Percentiles rank a stretch among this genome's conserved stretches.
These are phyloP conservation scores for Wallacemonas sp. DNA, from an alignment of 208 protist genomes.

Conservation along the genomic window DNA sequence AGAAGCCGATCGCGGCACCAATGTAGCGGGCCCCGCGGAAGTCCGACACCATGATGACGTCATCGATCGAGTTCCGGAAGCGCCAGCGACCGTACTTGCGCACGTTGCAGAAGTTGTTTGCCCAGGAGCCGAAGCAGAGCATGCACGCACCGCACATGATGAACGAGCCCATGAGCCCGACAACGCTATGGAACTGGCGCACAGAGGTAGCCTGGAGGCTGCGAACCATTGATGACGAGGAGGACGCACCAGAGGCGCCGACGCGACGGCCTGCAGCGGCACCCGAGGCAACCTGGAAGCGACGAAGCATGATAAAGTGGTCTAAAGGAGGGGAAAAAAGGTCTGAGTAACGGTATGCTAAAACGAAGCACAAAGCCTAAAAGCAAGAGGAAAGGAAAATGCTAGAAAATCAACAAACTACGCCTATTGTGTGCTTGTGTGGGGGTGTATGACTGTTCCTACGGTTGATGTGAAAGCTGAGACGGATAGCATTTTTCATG, in stretches of 20 bases:
- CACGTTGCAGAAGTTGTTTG: conserved; percentile 88
- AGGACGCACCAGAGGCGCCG: not conserved
- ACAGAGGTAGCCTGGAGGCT: conserved; percentile 3
- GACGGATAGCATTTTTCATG: not conserved
- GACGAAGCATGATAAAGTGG: conserved; percentile 36
- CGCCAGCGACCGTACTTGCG: conserved; percentile 84
- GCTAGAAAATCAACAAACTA: not conserved
- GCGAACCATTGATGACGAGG: conserved; percentile 13
- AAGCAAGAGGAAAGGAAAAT: not conserved
- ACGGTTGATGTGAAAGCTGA: not conserved
- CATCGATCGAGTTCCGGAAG: conserved; percentile 87
- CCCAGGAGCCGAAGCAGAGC: conserved; percentile 81
- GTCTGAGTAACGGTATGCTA: not conserved
- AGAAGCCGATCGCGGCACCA: conserved; percentile 67
- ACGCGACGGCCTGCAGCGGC: conserved; percentile 13
- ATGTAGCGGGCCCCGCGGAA: conserved; percentile 77
- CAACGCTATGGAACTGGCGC: conserved; percentile 61
- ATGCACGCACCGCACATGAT: conserved; percentile 74
- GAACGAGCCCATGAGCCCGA: conserved; percentile 55
- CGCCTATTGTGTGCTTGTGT: not conserved
- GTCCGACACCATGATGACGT: conserved; percentile 85
- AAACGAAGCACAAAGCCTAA: not conserved
- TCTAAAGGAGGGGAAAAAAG: conserved; percentile 6
- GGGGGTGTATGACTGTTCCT: not conserved
- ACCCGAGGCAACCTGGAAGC: conserved; percentile 31